phyloP scores from a whole-genome alignment of 139 green algal genomes.

The Chlamydomonas urium region DNA sequence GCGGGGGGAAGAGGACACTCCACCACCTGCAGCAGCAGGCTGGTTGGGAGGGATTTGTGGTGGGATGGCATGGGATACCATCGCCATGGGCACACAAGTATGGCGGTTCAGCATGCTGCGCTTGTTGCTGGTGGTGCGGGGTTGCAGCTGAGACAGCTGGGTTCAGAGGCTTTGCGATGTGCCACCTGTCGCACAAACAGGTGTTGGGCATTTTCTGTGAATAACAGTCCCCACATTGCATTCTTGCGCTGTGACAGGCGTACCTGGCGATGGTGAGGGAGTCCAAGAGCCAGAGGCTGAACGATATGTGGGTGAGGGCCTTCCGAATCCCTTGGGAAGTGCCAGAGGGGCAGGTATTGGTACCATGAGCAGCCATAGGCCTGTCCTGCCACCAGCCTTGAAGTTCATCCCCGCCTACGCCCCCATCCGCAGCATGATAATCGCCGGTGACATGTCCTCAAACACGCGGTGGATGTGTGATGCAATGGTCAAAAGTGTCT shows the following conservation, averaged over 20 bases:
- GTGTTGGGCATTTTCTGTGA: background rate
- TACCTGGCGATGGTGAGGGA: conserved; percentile 71
- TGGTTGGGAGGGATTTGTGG: background rate
- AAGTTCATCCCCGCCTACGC: too few relatives aligned
- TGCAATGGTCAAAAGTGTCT: too few relatives aligned
- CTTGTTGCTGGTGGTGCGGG: background rate
- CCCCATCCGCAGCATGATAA: too few relatives aligned
- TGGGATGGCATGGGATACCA: background rate
- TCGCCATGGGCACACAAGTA: background rate
- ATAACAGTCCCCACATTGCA: too few relatives aligned
- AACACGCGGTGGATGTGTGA: too few relatives aligned
- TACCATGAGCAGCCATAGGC: too few relatives aligned
- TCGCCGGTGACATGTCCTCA: too few relatives aligned
- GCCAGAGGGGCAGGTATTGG: too few relatives aligned
- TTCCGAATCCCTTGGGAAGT: too few relatives aligned
- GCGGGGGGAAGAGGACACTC: too few relatives aligned
- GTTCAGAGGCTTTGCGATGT: background rate
- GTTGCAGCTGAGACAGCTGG: background rate
- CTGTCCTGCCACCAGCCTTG: too few relatives aligned
- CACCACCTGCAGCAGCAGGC: background rate
- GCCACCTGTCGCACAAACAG: background rate
- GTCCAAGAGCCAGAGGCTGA: conserved; percentile 47
- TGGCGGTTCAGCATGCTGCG: background rate
- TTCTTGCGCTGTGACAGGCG: conserved; percentile 16
- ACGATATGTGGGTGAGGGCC: too few relatives aligned